phyloP scores from a whole-genome alignment of 139 green algal species.

The Trebouxia sp. region DNA sequence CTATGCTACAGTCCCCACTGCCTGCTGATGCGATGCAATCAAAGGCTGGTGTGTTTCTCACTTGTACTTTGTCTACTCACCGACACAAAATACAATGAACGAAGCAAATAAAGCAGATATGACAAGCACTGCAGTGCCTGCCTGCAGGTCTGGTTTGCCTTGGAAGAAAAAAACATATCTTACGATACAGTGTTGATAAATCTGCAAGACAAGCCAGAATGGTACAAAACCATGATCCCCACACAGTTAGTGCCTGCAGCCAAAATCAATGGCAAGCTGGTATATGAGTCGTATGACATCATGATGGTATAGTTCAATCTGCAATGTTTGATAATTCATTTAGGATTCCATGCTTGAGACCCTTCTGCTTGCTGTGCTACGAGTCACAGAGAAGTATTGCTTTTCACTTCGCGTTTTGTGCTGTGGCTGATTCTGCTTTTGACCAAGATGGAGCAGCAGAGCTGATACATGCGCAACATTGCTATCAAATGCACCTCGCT shows the following conservation, averaged over 20 bases:
- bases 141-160: conserved; percentile 34
- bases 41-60: background rate
- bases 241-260: conserved; percentile 31
- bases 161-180: conserved; percentile 40
- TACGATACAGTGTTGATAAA: conserved; percentile 47
- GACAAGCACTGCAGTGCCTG: background rate
- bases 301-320: conserved; percentile 5
- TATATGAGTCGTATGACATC: conserved; percentile 42
- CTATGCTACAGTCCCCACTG: background rate
- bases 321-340: background rate
- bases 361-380: no score
- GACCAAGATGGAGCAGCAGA: no score
- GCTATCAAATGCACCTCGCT: no score
- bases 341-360: background rate
- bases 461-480: no score
- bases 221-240: conserved; percentile 39
- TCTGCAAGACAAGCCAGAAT: conserved; percentile 42
- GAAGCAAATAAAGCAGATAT: no score
- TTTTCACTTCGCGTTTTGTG: no score
- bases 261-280: conserved; percentile 36
- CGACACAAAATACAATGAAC: no score
- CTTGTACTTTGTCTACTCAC: background rate
- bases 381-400: no score
- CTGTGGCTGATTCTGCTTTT: no score
- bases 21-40: background rate